Evolutionary conservation across 257 asterid genomes (phyloP).

Genomic region (Marsdenia floribunda): DNA sequence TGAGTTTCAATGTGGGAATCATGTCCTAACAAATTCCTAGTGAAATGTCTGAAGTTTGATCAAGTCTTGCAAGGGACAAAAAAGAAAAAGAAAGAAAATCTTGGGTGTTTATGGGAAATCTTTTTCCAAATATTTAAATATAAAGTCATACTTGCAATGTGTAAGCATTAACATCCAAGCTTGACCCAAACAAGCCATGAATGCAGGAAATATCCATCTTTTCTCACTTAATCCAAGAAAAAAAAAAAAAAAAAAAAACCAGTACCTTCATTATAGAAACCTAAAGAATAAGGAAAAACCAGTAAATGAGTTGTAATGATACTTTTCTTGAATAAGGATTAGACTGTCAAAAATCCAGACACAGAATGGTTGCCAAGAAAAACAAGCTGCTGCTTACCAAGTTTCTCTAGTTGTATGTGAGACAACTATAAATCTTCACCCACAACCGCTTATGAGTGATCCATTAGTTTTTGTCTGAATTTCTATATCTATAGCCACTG

Average conservation of each 20-base stretch:
- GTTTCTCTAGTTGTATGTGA: too few species aligned
- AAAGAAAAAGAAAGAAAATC: neutral
- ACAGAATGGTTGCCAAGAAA: too few species aligned
- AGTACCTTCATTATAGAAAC: neutral
- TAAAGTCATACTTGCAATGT: neutral
- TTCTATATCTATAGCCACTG: too few species aligned
- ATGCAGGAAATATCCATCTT: neutral
- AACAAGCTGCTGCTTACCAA: too few species aligned
- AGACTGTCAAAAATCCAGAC: too few species aligned
- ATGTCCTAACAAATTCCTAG: neutral
- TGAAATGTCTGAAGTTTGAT: neutral
- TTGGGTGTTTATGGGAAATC: neutral
- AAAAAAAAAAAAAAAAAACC: too few species aligned
- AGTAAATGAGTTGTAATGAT: too few species aligned
- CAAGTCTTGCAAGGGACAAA: neutral
- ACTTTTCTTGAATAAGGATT: too few species aligned
- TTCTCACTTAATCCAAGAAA: neutral
- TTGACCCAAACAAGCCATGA: neutral
- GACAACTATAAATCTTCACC: too few species aligned
- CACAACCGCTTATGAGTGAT: too few species aligned
- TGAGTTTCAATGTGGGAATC: neutral
- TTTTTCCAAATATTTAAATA: neutral
- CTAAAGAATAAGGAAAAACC: neutral
- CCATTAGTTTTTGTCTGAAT: too few species aligned
- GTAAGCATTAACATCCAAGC: neutral